Evolutionary conservation across 306 rosid species (phyloP), one percentile per base, ranked within the genome.

Genomic region (Cucumis hystrix): DNA sequence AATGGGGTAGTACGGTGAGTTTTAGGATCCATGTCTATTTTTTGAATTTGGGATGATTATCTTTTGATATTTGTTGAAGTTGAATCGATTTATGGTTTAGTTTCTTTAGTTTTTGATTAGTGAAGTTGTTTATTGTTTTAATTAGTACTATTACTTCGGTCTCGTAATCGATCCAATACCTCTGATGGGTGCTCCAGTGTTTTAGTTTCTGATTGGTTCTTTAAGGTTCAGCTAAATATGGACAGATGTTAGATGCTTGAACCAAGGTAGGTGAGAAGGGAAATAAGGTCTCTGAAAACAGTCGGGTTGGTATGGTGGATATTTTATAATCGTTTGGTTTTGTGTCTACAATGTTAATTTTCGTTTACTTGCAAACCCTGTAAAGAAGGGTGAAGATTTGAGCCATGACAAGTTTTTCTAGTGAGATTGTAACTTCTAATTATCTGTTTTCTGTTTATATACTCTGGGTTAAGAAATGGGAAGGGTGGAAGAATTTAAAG

Each of bases 1-100:
- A 93, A 16, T 95, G 99, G 99, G 95, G 97, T 17, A 95, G 99
- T 86, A 85, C 96, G 73, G 99, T 95, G 87, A 73, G 77, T 73
- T 25, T 72, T 9, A 9, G 62, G 58, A 73, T 73, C 41, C 62
- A 52, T 25, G 8, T 47, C 37, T 69, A 49, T 15, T 15, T 23
- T 49, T 8, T 10, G 28, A 47, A 28, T 14, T 49, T 14, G 14
- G 40, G 56, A 15, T 15, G 76, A 23, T 49, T 71, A 7, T 15
- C 60, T 49, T 45, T 23, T 7, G 10, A 43, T 45, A n/a, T 45
- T 69, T 45, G 37, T 55, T 68, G 56, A 68, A 41, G 75, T 4
- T 39, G 28, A 1, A 9, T 65, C 25, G 8, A 10, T 17, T 35
- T 40, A 40, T 67, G 54, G 54, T 39, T 67, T 28, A 67, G 13